Conservation (phyloP, 23 red algal genomes). For the Gracilaria vermiculophylla region DNA sequence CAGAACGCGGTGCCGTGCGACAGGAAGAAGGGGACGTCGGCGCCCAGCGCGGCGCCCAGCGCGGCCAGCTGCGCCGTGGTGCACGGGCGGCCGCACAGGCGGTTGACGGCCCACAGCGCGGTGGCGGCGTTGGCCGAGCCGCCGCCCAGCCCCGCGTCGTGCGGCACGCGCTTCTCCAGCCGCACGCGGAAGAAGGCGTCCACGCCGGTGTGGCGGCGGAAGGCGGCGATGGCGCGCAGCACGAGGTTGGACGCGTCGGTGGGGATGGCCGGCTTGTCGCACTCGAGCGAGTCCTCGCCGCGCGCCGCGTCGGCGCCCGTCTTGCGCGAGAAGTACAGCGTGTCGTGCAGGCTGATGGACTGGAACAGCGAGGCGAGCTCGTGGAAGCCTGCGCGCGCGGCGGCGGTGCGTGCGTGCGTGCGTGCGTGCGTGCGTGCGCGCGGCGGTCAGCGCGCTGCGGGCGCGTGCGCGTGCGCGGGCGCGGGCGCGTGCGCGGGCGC, state of each 20-base stretch:
- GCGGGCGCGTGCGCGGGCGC: no score
- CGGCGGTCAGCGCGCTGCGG: no score
- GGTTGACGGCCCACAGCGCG: constrained; percentile 93
- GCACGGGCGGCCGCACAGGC: constrained; percentile 61
- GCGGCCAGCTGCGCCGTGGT: constrained; percentile 62
- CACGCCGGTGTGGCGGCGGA: constrained; percentile 62
- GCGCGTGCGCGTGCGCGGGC: no score
- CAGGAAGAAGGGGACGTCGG: constrained; percentile 94
- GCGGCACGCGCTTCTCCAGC: constrained; percentile 88
- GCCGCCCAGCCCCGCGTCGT: constrained; percentile 90
- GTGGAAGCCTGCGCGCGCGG: constrained; percentile 80
- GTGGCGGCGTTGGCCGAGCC: constrained; percentile 96
- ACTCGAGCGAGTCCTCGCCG: constrained; percentile 68
- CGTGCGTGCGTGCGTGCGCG: no score
- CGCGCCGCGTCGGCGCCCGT: constrained; percentile 16
- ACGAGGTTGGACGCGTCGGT: constrained; percentile 86
- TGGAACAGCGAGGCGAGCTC: constrained; percentile 96
- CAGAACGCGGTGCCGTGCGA: constrained; percentile 93
- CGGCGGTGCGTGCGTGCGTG: no score
- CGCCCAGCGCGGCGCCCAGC: constrained; percentile 85
- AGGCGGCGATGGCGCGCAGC: constrained; percentile 74
- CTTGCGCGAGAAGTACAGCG: constrained; percentile 71
- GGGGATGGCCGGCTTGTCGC: constrained; percentile 65
- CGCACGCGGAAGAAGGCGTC: constrained; percentile 65
- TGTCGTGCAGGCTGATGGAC: constrained; percentile 85